Conservation (phyloP, 2,329 filamentous ascomycete species). For the Talaromyces sp. region DNA sequence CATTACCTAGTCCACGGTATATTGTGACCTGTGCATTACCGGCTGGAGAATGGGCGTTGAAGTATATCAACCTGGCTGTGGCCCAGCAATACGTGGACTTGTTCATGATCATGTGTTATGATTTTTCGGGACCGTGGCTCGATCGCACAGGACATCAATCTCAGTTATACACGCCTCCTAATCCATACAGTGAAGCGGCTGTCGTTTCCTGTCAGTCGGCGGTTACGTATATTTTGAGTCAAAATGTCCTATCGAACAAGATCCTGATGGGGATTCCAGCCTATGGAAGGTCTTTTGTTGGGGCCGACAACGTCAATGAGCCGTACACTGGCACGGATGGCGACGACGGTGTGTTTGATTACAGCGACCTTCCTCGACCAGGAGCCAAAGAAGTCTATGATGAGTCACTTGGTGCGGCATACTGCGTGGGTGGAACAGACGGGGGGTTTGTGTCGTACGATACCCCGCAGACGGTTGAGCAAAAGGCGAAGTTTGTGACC, state of each 20-base stretch:
- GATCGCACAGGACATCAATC: slow-evolving; percentile 66
- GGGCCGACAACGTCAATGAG: slow-evolving; percentile 61
- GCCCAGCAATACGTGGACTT: slow-evolving; percentile 65
- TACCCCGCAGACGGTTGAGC: slow-evolving; percentile 67
- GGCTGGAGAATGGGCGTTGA: slow-evolving; percentile 60
- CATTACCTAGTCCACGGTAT: slow-evolving; percentile 64
- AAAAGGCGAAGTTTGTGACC: slow-evolving; percentile 69
- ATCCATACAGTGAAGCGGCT: slow-evolving; percentile 52
- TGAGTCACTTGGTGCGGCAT: slow-evolving; percentile 62
- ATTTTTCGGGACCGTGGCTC: slow-evolving; percentile 70
- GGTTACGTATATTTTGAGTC: slow-evolving; percentile 59
- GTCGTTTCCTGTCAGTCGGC: slow-evolving; percentile 58
- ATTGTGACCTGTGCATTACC: slow-evolving; percentile 68
- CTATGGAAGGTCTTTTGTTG: slow-evolving; percentile 70
- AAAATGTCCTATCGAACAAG: slow-evolving; percentile 64
- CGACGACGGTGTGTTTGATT: slow-evolving; percentile 68
- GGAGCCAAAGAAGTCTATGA: slow-evolving; percentile 64
- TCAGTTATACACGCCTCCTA: slow-evolving; percentile 60
- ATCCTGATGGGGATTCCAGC: slow-evolving; percentile 70
- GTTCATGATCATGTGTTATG: slow-evolving; percentile 75
- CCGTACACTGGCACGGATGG: slow-evolving; percentile 50
- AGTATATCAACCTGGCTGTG: slow-evolving; percentile 61
- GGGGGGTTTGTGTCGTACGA: slow-evolving; percentile 78
- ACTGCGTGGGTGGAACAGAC: slow-evolving; percentile 60
- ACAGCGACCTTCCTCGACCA: slow-evolving; percentile 60